phyloP scores from a whole-genome alignment of 1,284 basidiomycete species.

The Cutaneotrichosporon sp. region DNA sequence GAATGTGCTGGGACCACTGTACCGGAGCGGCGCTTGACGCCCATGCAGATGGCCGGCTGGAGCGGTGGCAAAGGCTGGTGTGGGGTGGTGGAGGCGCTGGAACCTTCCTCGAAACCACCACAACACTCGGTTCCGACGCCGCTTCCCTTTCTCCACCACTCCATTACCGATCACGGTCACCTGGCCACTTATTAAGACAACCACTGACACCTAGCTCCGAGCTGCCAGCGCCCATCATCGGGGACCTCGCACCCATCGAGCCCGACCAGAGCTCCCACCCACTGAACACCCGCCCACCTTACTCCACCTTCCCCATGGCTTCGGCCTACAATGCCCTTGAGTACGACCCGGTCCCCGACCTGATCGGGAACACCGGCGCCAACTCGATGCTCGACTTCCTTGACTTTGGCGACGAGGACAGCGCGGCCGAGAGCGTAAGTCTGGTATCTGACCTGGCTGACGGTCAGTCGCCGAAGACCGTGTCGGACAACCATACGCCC shows the following conservation, averaged over 20 bases:
- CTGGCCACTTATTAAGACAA: neutral
- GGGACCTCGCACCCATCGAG: neutral
- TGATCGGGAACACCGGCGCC: conserved; percentile 41
- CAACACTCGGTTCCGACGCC: neutral
- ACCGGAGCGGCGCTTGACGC: neutral
- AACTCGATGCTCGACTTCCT: conserved; percentile 46
- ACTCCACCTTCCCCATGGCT: conserved; percentile 12
- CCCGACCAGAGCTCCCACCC: neutral
- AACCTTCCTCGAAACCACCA: conserved; percentile 2
- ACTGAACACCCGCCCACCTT: neutral
- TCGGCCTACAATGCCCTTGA: conserved; percentile 17
- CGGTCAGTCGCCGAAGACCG: conserved; percentile 44
- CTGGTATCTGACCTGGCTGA: conserved; percentile 17
- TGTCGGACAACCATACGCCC: conserved; percentile 47
- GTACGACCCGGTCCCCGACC: conserved; percentile 38
- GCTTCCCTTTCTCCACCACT: neutral
- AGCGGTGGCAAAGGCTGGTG: neutral
- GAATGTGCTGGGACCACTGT: neutral
- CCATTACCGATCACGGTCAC: neutral
- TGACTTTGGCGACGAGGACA: conserved; percentile 44
- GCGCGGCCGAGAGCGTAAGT: conserved; percentile 35
- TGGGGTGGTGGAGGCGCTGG: neutral
- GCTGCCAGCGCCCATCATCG: neutral
- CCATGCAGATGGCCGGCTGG: neutral
- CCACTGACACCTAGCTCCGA: neutral